phyloP scores from a whole-genome alignment of 2,329 filamentous ascomycete species.

The Nakataea oryzae region DNA sequence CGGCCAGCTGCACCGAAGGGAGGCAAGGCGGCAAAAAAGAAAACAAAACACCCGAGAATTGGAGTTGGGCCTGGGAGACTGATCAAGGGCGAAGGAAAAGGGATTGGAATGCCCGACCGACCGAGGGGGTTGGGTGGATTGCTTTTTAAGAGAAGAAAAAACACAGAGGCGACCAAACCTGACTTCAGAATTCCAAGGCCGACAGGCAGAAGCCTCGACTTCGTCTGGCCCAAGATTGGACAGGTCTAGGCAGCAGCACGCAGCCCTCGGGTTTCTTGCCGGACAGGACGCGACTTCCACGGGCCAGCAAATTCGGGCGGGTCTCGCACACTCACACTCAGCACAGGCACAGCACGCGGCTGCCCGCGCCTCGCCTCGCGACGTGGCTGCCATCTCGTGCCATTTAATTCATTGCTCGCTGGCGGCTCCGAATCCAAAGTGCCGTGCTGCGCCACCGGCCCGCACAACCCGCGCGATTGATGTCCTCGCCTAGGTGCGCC shows the following conservation, averaged over 20 bases:
- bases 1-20: not conserved
- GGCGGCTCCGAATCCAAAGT: not conserved
- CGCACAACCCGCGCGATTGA: not conserved
- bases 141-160: not conserved
- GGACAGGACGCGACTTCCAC: not conserved
- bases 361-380: too few relatives aligned
- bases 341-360: too few relatives aligned
- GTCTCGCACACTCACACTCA: not conserved
- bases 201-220: not conserved
- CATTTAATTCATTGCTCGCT: not conserved
- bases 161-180: not conserved
- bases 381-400: too few relatives aligned
- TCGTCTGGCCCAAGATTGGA: not conserved
- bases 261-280: not conserved
- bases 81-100: not conserved
- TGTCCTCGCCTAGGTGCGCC: not conserved
- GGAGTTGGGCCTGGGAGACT: too few relatives aligned
- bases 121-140: not conserved
- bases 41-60: too few relatives aligned
- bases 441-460: not conserved
- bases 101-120: too few relatives aligned
- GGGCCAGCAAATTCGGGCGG: not conserved
- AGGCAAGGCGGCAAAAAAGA: not conserved
- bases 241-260: not conserved
- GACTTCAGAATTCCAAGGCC: not conserved